phyloP scores from a whole-genome alignment of 345 rosid species.

The Crucihimalaya himalaica region DNA sequence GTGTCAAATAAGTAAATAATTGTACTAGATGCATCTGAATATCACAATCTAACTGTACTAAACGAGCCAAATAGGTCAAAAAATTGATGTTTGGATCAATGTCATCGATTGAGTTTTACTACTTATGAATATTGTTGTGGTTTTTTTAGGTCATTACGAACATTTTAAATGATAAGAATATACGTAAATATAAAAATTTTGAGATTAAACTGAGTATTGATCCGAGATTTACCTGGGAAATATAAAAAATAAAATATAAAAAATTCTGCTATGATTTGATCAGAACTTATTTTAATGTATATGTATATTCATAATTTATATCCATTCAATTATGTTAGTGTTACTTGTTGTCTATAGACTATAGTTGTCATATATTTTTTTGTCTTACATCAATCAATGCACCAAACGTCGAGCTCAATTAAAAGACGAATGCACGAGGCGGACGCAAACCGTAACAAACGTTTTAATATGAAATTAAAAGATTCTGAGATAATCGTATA shows the following conservation, averaged over 20 bases:
- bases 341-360: conserved; percentile 20
- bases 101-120: not conserved
- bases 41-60: conserved; percentile 5
- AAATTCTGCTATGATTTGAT: conserved; percentile 19
- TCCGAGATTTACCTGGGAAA: not conserved
- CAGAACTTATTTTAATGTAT: not conserved
- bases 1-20: not conserved
- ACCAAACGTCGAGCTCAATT: conserved; percentile 32
- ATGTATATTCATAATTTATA: not conserved
- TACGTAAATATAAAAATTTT: not conserved
- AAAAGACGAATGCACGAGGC: conserved; percentile 38
- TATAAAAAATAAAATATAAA: not conserved
- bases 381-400: conserved; percentile 40
- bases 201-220: not conserved
- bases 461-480: conserved; percentile 19
- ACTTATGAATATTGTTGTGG: not conserved
- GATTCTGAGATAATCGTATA: conserved; percentile 27
- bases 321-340: conserved; percentile 11
- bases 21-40: not conserved
- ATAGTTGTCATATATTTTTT: not conserved
- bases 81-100: not conserved
- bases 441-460: conserved; percentile 37
- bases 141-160: not conserved
- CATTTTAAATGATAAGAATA: not conserved
- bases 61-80: not conserved